Percentiles rank a stretch among this genome's conserved stretches.
These are phyloP conservation scores for Cutaneotrichosporon dermatis DNA, from an alignment of 1,284 basidiomycete species.

Conservation along the genomic window DNA sequence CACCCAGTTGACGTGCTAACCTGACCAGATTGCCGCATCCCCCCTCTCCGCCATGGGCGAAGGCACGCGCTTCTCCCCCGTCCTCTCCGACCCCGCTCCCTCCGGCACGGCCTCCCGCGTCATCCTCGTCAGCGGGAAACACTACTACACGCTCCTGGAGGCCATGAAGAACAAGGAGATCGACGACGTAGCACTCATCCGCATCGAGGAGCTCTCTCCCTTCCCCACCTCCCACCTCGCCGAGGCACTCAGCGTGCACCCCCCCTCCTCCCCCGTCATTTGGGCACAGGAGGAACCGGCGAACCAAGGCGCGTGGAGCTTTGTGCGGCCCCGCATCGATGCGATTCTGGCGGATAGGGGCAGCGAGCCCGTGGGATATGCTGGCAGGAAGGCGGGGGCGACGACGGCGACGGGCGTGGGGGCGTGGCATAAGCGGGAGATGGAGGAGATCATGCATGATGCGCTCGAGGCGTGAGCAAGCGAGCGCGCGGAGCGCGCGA, in stretches of 20 bases:
- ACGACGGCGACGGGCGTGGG: conserved; percentile 75
- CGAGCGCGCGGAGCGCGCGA: no score
- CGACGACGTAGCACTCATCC: conserved; percentile 59
- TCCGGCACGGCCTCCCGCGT: conserved; percentile 31
- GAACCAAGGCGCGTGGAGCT: conserved; percentile 75
- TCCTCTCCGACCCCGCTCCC: conserved; percentile 56
- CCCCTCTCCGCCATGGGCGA: conserved; percentile 61
- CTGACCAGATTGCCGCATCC: conserved; percentile 66
- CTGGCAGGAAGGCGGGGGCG: conserved; percentile 65
- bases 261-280: conserved; percentile 48
- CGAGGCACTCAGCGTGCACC: conserved; percentile 54
- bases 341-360: conserved; percentile 51
- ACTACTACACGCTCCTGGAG: conserved; percentile 78
- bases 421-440: conserved; percentile 63
- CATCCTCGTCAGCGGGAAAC: conserved; percentile 63
- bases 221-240: conserved; percentile 67
- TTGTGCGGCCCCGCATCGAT: conserved; percentile 60
- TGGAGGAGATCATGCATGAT: conserved; percentile 57
- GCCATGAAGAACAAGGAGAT: conserved; percentile 57
- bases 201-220: conserved; percentile 77
- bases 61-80: conserved; percentile 64
- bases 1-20: no score
- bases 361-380: conserved; percentile 53
- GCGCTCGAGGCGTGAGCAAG: conserved; percentile 37
- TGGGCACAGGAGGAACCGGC: conserved; percentile 83